Conservation (phyloP, 345 rosid genomes). For the Salix udensis region DNA sequence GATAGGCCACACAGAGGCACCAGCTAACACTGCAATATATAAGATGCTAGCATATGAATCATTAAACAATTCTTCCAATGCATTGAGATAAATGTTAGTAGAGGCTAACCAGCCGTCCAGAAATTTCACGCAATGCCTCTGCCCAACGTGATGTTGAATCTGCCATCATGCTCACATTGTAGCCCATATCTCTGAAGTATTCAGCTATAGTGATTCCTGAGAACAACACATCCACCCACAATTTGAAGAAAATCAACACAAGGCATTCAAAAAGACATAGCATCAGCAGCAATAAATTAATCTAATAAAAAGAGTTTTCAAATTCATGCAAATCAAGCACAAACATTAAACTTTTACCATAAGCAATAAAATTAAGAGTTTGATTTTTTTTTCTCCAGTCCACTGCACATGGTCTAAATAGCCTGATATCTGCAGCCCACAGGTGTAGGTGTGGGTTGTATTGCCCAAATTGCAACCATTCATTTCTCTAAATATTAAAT, state of each 20-base stretch:
- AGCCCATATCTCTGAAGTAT: constrained; percentile 98
- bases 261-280: neutral
- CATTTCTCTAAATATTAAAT: neutral
- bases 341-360: neutral
- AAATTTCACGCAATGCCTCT: constrained; percentile 99
- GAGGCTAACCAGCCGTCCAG: constrained; percentile 83
- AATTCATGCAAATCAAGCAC: neutral
- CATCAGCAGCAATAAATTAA: neutral
- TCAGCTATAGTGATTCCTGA: constrained; percentile 99
- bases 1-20: neutral
- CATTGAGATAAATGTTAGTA: constrained; percentile 1
- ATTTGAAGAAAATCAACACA: constrained; percentile 1
- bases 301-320: neutral
- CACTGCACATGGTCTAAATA: neutral
- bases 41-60: neutral
- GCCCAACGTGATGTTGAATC: constrained; percentile 99
- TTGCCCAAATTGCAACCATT: neutral
- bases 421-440: neutral
- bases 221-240: constrained; percentile 5
- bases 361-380: neutral
- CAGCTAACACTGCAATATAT: neutral
- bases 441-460: neutral
- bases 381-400: neutral
- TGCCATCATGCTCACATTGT: constrained; percentile 99
- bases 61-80: neutral